Conservation (phyloP, 805 yeast species). For the Candida nitratophila region DNA sequence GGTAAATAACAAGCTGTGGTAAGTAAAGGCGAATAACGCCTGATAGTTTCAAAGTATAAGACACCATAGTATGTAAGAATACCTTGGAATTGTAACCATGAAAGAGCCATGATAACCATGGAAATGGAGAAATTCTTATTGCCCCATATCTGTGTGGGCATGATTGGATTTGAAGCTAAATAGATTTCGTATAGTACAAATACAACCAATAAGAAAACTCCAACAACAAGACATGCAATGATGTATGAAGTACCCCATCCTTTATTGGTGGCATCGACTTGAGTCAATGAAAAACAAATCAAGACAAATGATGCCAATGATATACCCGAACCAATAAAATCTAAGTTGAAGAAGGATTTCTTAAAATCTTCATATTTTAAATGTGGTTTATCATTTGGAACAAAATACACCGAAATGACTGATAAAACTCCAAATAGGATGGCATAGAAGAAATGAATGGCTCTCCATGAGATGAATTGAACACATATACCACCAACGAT, state of each 20-base stretch:
- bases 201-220: constrained; percentile 20
- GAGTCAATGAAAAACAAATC: constrained; percentile 32
- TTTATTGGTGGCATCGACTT: constrained; percentile 27
- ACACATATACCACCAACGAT: constrained; percentile 33
- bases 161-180: constrained; percentile 28
- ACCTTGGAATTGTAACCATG: constrained; percentile 33
- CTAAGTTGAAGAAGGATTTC: constrained; percentile 18
- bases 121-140: constrained; percentile 26
- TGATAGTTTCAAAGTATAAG: constrained; percentile 31
- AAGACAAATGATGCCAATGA: constrained; percentile 26
- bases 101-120: constrained; percentile 25
- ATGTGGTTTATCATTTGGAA: constrained; percentile 27
- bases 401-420: constrained; percentile 14
- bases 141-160: constrained; percentile 34
- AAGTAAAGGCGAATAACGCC: constrained; percentile 26
- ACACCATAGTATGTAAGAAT: constrained; percentile 26
- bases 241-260: constrained; percentile 39
- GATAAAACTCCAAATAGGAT: constrained; percentile 25
- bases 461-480: constrained; percentile 28
- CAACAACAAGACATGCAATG: constrained; percentile 29
- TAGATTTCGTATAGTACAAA: constrained; percentile 29
- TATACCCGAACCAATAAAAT: constrained; percentile 31
- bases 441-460: constrained; percentile 29
- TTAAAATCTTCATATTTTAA: constrained; percentile 9
- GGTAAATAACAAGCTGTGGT: constrained; percentile 32